Base-by-base conservation (phyloP, 2,329 filamentous ascomycete genomes). In the Ophiostoma perfectum region DNA sequence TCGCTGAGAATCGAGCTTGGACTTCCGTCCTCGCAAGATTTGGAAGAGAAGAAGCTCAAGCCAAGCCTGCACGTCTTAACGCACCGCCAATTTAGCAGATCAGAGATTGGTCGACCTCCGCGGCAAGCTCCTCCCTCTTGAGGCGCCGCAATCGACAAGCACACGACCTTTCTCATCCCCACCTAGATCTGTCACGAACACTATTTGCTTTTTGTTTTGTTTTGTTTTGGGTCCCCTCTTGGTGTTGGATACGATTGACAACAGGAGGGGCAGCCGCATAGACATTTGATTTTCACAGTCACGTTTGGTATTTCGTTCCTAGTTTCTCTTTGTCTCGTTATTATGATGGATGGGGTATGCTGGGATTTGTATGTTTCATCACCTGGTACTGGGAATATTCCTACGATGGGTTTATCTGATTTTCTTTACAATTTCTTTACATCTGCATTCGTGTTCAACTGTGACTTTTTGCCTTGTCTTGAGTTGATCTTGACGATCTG, bases 281-380 rank as follows among this genome's bases (percentile, higher is more conserved):
- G 58, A 62, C 58, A 62, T 62, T 41, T 27, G 63, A 65, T n/a
- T 3, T 14, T 36, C 49, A 63, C 18, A 58, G 47, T 55, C 49
- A 55, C 49, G 49, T 58, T 69, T 69, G 38, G 58, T 62, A 55
- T 55, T 55, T 55, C 5, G 55, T 65, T 68, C 64, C 44, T 38
- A 55, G 45, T 65, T 44, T 66, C 39, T 66, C 60, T 14, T 65
- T 66, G 27, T 38, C 45, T 49, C 47, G 41, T n/a, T 62, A 38
- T 65, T 14, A 55, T 62, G 68, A 65, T 58, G 64, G 47, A 64
- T 65, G 49, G 49, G 58, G 64, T 62, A 65, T 47, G 16, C 45
- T 69, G 63, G 66, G 66, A 66, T 70, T 68, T 55, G 49, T 67
- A 67, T 67, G 67, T 45, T 52, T 55, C 49, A 27, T 55, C 58